Evolutionary conservation across 371 early-diverging fungal genomes (phyloP).

Genomic region (Syncephalastrum racemosum): DNA sequence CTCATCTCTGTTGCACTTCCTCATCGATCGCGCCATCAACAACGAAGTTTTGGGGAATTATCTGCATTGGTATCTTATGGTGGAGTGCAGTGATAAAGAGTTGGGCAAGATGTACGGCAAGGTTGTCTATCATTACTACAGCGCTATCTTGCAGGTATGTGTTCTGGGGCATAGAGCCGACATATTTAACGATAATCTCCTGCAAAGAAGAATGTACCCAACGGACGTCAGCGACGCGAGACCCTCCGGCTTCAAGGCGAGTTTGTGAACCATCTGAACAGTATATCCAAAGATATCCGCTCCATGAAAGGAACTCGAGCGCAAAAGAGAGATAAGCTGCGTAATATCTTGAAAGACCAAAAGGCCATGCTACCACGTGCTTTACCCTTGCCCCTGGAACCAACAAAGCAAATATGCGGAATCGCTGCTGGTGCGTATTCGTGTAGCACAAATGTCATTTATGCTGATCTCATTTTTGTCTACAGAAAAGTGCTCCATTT

Average conservation of each 20-base stretch:
- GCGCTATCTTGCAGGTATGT: constrained; percentile 62
- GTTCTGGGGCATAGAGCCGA: not conserved
- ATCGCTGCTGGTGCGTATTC: constrained; percentile 67
- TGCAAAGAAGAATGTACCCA: constrained; percentile 42
- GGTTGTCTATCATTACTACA: constrained; percentile 78
- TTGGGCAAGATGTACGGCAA: constrained; percentile 86
- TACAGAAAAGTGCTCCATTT: constrained; percentile 79
- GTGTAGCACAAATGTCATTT: too few species aligned
- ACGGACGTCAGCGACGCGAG: constrained; percentile 69
- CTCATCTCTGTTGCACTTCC: constrained; percentile 83
- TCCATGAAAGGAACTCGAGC: constrained; percentile 76
- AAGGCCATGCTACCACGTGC: constrained; percentile 75
- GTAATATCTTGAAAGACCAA: constrained; percentile 73
- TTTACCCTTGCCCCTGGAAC: constrained; percentile 86
- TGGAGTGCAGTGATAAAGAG: constrained; percentile 73
- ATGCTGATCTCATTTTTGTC: not conserved
- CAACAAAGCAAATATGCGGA: constrained; percentile 80
- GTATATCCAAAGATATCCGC: constrained; percentile 71
- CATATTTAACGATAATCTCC: not conserved
- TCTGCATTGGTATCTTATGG: constrained; percentile 96
- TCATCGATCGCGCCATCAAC: constrained; percentile 79
- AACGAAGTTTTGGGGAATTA: constrained; percentile 87
- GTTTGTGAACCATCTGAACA: constrained; percentile 73
- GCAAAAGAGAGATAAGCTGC: constrained; percentile 85
- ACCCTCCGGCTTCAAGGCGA: constrained; percentile 80